Evolutionary conservation across 352 stramenopile genomes (phyloP).

Genomic region (Pythium dissotocum): DNA sequence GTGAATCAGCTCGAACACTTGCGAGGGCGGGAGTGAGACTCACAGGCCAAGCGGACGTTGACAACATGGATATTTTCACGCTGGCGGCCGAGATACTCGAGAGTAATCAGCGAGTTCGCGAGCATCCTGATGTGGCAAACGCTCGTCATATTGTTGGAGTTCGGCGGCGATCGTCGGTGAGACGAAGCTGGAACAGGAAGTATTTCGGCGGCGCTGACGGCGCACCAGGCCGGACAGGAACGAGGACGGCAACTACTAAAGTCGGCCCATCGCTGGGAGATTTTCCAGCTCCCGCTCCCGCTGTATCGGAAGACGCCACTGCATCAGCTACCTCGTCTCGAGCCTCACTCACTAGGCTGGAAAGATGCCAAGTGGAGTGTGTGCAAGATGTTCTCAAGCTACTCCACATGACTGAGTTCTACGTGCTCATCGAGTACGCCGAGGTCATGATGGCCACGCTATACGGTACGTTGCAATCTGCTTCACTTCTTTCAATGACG

Average conservation of each 20-base stretch:
- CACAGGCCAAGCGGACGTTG: not conserved
- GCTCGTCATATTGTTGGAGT: not conserved
- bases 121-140: not conserved
- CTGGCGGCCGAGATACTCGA: not conserved
- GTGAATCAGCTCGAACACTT: not conserved
- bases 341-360: not conserved
- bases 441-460: constrained; percentile 1
- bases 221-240: not conserved
- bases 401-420: constrained; percentile 5
- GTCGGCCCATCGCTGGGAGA: not conserved
- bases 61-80: not conserved
- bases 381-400: constrained; percentile 2
- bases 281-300: not conserved
- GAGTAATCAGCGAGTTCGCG: not conserved
- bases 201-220: not conserved
- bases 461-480: not conserved
- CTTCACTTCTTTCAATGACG: not conserved
- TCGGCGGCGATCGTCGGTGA: not conserved
- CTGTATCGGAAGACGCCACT: not conserved
- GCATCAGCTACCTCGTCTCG: not conserved
- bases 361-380: constrained; percentile 9
- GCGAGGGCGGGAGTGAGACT: not conserved
- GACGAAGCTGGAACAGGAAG: not conserved
- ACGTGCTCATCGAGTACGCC: constrained; percentile 2
- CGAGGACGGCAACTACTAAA: not conserved